These are phyloP conservation scores for Trichoderma asperellum DNA, from an alignment of 2,329 filamentous ascomycete genomes.

Conservation along the genomic window DNA sequence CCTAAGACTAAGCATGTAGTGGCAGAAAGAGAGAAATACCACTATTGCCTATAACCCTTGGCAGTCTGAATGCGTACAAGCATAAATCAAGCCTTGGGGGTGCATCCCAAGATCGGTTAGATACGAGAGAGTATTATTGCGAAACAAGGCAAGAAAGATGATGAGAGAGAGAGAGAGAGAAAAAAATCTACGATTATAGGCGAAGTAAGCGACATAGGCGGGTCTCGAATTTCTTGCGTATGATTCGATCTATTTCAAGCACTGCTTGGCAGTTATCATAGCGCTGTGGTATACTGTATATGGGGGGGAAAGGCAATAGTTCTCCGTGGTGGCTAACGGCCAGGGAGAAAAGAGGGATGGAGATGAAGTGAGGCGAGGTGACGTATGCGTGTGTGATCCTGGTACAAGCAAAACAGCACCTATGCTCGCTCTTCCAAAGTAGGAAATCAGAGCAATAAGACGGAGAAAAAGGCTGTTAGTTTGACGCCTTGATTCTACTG, in stretches of 20 bases:
- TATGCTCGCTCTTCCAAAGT: not conserved
- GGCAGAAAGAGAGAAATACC: not conserved
- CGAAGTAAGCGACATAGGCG: not conserved
- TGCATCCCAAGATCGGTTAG: not conserved
- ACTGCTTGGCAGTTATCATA: not conserved
- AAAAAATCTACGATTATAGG: not conserved
- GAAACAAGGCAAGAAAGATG: not conserved
- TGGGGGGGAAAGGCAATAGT: not conserved
- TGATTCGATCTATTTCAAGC: not conserved
- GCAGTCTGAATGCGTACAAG: not conserved
- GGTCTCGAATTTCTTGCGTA: not conserved
- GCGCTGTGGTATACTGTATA: not conserved
- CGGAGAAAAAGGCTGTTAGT: not conserved
- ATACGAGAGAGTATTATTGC: not conserved
- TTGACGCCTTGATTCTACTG: not conserved
- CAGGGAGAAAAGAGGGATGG: not conserved
- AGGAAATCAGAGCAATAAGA: not conserved
- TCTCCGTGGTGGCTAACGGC: not conserved
- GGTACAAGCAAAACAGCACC: not conserved
- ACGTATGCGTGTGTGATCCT: not conserved
- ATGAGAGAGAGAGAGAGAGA: not conserved
- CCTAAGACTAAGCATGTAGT: not conserved
- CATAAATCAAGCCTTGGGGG: not conserved
- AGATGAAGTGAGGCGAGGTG: not conserved
- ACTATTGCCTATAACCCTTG: not conserved